A percentile compares a stretch with the other conserved stretches of the same genome.
Conservation (phyloP, 495 filamentous ascomycete genomes). For the Rusavskia elegans region DNA sequence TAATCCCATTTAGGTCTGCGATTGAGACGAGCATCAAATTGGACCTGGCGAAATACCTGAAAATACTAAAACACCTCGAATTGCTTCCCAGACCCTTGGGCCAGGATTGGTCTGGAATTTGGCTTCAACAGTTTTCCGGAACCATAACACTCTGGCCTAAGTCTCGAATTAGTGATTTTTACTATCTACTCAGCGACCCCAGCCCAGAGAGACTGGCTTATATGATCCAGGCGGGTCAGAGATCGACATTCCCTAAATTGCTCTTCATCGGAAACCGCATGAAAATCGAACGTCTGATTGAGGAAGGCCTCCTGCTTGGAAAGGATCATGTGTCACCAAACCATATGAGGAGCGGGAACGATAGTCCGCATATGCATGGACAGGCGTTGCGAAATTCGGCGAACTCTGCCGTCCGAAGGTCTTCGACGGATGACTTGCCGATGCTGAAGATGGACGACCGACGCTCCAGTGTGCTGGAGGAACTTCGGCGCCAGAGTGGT, state of each 20-base stretch:
- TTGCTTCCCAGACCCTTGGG: constrained; percentile 79
- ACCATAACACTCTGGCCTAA: constrained; percentile 95
- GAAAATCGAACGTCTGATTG: constrained; percentile 64
- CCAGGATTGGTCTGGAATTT: constrained; percentile 92
- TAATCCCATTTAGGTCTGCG: constrained; percentile 56
- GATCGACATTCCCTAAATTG: constrained; percentile 74
- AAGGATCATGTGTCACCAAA: constrained; percentile 6
- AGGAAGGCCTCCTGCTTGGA: constrained; percentile 50
- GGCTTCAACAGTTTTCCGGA: constrained; percentile 86
- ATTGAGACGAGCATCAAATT: constrained; percentile 76
- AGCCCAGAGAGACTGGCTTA: constrained; percentile 52
- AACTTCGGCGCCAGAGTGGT: constrained; percentile 41
- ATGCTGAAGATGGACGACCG: constrained; percentile 7
- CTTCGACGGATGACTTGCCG: neutral
- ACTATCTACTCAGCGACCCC: constrained; percentile 73
- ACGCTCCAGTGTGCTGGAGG: constrained; percentile 33
- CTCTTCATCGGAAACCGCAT: constrained; percentile 79
- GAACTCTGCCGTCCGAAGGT: neutral
- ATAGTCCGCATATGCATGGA: constrained; percentile 3
- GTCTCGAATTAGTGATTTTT: constrained; percentile 58
- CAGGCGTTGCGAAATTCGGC: constrained; percentile 1
- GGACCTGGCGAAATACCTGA: constrained; percentile 91
- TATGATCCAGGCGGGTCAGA: constrained; percentile 81
- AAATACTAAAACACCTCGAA: constrained; percentile 81
- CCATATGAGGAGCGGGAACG: neutral